Evolutionary conservation across 805 yeast genomes (phyloP).

Genomic region (Saccharomycopsis fermentans): DNA sequence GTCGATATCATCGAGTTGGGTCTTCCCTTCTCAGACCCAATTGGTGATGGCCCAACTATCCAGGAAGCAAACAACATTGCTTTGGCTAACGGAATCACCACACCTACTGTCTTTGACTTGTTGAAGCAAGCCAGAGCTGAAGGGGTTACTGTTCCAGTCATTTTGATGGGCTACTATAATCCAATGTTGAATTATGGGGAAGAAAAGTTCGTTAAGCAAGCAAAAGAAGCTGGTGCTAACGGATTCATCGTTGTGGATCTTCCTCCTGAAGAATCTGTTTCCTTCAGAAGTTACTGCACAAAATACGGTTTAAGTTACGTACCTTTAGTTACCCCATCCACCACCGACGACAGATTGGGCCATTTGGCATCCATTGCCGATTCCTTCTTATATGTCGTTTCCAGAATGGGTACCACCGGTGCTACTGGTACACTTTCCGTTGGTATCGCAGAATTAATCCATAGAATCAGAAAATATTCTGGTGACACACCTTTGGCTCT

Average conservation of each 20-base stretch:
- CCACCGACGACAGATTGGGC: slow-evolving; percentile 80
- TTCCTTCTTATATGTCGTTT: slow-evolving; percentile 91
- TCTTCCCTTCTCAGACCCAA: slow-evolving; percentile 94
- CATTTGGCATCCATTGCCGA: slow-evolving; percentile 80
- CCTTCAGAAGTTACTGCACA: slow-evolving; percentile 66
- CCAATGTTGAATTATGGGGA: slow-evolving; percentile 90
- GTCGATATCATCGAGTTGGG: slow-evolving; percentile 93
- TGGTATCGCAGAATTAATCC: slow-evolving; percentile 58
- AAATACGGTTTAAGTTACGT: slow-evolving; percentile 67
- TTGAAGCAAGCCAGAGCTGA: slow-evolving; percentile 64
- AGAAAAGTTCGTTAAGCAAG: slow-evolving; percentile 63
- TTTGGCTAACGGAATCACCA: slow-evolving; percentile 71
- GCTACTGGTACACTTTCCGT: slow-evolving; percentile 55
- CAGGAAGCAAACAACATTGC: slow-evolving; percentile 83
- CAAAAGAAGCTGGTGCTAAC: slow-evolving; percentile 85
- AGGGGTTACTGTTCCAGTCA: slow-evolving; percentile 82
- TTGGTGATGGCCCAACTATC: slow-evolving; percentile 97
- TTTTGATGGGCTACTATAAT: slow-evolving; percentile 96
- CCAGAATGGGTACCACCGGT: slow-evolving; percentile 98
- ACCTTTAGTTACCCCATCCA: slow-evolving; percentile 94
- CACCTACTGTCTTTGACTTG: slow-evolving; percentile 56
- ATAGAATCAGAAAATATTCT: slow-evolving; percentile 66
- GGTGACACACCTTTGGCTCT: slow-evolving; percentile 82
- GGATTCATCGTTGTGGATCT: slow-evolving; percentile 92
- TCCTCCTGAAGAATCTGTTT: slow-evolving; percentile 96